Evolutionary conservation across 2,329 filamentous ascomycete species (phyloP), one percentile per base, ranked within the genome.

Genomic region (Falciphora oryzae): DNA sequence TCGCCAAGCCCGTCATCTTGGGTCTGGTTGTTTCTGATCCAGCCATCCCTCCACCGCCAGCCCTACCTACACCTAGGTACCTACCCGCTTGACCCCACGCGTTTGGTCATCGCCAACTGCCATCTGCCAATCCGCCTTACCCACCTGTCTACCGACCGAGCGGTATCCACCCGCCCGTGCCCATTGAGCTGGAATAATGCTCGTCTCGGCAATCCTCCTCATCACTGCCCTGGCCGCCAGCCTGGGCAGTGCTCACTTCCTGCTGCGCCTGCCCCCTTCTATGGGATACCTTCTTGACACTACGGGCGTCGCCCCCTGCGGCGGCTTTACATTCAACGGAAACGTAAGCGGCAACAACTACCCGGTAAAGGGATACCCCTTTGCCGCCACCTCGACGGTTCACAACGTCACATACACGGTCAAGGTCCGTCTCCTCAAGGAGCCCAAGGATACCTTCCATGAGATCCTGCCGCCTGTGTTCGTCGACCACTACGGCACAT

Each of bases 401-500:
- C 22, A 56, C 25, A 57, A 63, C 32, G 62, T 63, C 56, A 63
- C 62, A 2, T 59, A 59, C 35, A 63, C 62, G 6, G 62, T 59
- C 25, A 32, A 35, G 11, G 32, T 63, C n/a, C 28, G 57, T 16
- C 35, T 63, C 27, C 56, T 59, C 29, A 63, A 63, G 25, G 27
- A 63, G 22, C 57, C 62, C 32, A 29, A 32, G 27, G 62, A 59
- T 18, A 53, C 27, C 29, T 50, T 28, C 57, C 56, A 63, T 10
- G 32, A 57, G 16, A 59, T 59, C 57, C 28, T 63, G 28, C 62
- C 62, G 18, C 62, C 62, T 27, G 32, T 63, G 16, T 32, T 50
- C 22, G 57, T 63, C 31, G 31, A 56, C 25, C 58, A 59, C 56
- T 63, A 59, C 27, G 62, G 62, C 31, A 59, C 56, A 14, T 29